Percentiles rank a stretch among this genome's conserved stretches.
Conservation (phyloP, 108 stramenopile species). For the Cyclotella atomus region DNA sequence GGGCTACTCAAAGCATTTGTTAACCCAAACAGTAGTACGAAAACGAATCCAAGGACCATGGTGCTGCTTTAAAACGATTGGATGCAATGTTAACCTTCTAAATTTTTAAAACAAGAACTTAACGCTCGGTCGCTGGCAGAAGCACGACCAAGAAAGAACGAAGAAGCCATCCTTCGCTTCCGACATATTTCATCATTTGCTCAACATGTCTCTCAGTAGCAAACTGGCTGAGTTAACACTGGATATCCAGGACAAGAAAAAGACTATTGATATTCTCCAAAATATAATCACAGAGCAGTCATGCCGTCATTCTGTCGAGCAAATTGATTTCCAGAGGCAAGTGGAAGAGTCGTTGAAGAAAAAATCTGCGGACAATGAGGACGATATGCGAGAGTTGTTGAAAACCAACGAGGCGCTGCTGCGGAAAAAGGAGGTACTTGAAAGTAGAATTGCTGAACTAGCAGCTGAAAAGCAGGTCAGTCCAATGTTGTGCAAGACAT, state of each 20-base stretch:
- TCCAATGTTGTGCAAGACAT: no score
- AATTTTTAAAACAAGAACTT: no score
- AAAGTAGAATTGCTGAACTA: not conserved
- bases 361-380: not conserved
- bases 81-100: no score
- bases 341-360: constrained; percentile 8
- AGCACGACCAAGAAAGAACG: no score
- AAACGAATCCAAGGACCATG: no score
- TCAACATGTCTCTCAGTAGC: constrained; percentile 4
- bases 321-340: constrained; percentile 3
- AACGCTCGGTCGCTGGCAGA: no score
- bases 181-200: no score
- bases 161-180: no score
- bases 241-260: constrained; percentile 22
- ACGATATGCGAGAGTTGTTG: not conserved
- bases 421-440: constrained; percentile 15
- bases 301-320: constrained; percentile 7
- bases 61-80: no score
- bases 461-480: constrained; percentile 6
- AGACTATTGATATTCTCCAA: constrained; percentile 17
- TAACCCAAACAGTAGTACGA: no score
- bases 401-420: constrained; percentile 9
- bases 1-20: no score
- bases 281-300: constrained; percentile 22
- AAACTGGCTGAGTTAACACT: constrained; percentile 19